These are phyloP conservation scores for Saitozyma sp. DNA, from an alignment of 768 basidiomycete species.

Conservation along the genomic window DNA sequence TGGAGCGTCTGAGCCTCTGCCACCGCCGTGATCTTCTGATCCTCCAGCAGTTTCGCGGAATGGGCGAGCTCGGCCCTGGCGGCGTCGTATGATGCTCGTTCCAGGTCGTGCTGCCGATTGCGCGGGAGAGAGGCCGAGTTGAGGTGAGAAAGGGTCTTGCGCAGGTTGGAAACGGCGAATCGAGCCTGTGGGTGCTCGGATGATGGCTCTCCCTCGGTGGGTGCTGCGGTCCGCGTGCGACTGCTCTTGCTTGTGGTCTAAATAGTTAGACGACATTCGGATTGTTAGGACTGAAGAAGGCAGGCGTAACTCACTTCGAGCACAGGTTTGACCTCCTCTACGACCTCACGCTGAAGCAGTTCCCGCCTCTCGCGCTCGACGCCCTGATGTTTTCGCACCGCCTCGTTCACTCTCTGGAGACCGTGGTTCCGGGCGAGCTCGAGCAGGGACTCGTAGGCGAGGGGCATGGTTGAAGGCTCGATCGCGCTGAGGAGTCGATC, in stretches of 20 bases:
- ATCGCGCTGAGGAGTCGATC: constrained; percentile 25
- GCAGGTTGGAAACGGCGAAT: constrained; percentile 45
- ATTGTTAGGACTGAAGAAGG: not conserved
- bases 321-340: constrained; percentile 42
- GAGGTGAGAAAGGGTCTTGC: constrained; percentile 57
- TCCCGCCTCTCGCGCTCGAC: constrained; percentile 31
- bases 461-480: constrained; percentile 26
- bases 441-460: constrained; percentile 26
- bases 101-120: constrained; percentile 40
- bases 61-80: constrained; percentile 44
- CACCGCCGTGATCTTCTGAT: constrained; percentile 1
- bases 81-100: constrained; percentile 41
- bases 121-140: constrained; percentile 24
- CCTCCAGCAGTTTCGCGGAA: constrained; percentile 22
- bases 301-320: constrained; percentile 21
- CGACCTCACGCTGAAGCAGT: constrained; percentile 17
- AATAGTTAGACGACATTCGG: not conserved
- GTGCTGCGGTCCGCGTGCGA: not conserved
- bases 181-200: constrained; percentile 16
- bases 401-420: constrained; percentile 19
- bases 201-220: not conserved
- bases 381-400: constrained; percentile 24
- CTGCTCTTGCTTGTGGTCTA: not conserved
- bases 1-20: constrained; percentile 18
- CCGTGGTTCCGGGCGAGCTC: constrained; percentile 23